A percentile compares a stretch with the other conserved stretches of the same genome.
Conservation (phyloP, 2,329 filamentous ascomycete genomes). For the Fusarium heterosporum region DNA sequence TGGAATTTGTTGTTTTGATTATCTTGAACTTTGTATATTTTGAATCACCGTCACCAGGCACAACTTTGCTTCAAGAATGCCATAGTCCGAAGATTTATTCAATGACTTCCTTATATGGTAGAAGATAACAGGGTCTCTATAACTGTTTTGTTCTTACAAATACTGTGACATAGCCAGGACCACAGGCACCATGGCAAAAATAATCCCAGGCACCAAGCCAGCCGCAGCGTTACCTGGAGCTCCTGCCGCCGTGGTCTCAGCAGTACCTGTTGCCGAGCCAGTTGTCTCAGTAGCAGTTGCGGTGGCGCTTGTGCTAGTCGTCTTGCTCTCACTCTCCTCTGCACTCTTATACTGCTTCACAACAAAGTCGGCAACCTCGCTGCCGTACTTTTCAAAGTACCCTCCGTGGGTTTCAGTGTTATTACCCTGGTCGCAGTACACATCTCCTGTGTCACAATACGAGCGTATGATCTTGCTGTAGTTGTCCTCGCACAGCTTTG, state of each 20-base stretch:
- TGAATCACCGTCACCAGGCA: not conserved
- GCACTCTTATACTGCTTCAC: conserved; percentile 50
- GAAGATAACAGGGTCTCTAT: not conserved
- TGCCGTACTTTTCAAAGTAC: conserved; percentile 54
- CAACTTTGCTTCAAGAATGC: too few species aligned
- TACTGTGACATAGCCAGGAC: conserved; percentile 10
- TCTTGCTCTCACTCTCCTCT: not conserved
- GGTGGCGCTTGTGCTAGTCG: conserved; percentile 13
- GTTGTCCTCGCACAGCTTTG: conserved; percentile 50
- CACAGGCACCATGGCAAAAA: conserved; percentile 13
- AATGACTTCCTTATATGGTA: too few species aligned
- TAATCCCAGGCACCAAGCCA: conserved; percentile 20
- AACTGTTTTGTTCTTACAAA: not conserved
- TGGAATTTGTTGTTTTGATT: too few species aligned
- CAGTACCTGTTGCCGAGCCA: conserved; percentile 2
- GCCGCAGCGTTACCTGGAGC: conserved; percentile 26
- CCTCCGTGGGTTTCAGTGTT: conserved; percentile 48
- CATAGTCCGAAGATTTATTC: not conserved
- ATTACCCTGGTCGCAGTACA: conserved; percentile 54
- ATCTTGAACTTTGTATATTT: not conserved
- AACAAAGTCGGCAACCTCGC: conserved; percentile 52
- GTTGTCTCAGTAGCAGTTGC: conserved; percentile 17
- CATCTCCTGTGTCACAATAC: conserved; percentile 58
- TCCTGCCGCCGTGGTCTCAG: conserved; percentile 5
- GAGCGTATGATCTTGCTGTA: conserved; percentile 54